A percentile compares a stretch with the other conserved stretches of the same genome.
These are phyloP conservation scores for Phyllosticta ampelicida DNA, from an alignment of 2,329 filamentous ascomycete species.

Conservation along the genomic window DNA sequence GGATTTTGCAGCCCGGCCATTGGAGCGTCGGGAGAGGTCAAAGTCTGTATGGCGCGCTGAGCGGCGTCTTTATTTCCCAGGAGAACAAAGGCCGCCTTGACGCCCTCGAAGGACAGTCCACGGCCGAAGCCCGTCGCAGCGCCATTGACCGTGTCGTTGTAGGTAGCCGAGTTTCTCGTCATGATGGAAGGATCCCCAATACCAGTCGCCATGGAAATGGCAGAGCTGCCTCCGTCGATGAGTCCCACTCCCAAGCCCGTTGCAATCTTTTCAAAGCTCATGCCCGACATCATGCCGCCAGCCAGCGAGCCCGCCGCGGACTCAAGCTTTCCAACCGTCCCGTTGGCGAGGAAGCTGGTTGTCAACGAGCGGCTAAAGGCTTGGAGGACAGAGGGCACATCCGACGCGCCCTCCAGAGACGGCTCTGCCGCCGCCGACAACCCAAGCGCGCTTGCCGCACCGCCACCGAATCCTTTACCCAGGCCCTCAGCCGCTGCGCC, in stretches of 20 bases:
- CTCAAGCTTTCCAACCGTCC: not conserved
- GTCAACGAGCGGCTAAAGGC: not conserved
- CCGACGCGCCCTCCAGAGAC: not conserved
- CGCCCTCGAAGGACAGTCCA: not conserved
- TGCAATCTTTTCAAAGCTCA: not conserved
- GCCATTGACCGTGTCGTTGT: constrained; percentile 3
- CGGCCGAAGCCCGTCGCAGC: constrained; percentile 3
- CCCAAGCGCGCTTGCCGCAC: not conserved
- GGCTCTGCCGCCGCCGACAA: not conserved
- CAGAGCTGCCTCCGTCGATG: constrained; percentile 1
- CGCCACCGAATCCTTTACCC: constrained; percentile 1
- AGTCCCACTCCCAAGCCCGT: constrained; percentile 2
- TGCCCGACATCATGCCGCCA: not conserved
- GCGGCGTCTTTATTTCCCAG: not conserved
- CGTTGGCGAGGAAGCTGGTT: constrained; percentile 3
- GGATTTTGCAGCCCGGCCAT: not conserved
- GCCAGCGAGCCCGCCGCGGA: not conserved
- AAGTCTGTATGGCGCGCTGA: not conserved
- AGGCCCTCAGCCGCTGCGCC: not conserved
- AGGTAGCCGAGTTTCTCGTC: not conserved
- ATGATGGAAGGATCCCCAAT: not conserved
- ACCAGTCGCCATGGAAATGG: constrained; percentile 1
- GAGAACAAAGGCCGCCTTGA: not conserved
- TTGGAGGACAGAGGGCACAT: not conserved
- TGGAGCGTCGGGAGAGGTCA: not conserved